A percentile compares a stretch with the other conserved stretches of the same genome.
Conservation (phyloP, 371 early-diverging fungal genomes). For the Lichtheimia ornata region DNA sequence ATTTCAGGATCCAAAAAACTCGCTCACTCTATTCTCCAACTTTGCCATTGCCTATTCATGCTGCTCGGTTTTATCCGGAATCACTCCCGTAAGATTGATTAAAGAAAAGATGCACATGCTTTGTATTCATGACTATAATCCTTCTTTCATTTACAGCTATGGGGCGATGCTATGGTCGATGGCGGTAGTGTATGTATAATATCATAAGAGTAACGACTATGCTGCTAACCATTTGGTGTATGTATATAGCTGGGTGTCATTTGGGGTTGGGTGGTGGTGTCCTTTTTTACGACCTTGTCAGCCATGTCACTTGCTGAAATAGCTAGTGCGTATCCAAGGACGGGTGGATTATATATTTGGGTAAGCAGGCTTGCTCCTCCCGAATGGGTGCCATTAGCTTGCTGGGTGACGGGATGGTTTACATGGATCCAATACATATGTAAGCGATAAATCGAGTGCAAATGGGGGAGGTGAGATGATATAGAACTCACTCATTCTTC, state of each 20-base stretch:
- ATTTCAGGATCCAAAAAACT: constrained; percentile 63
- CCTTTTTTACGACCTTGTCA: constrained; percentile 58
- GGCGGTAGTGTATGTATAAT: constrained; percentile 46
- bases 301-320: constrained; percentile 76
- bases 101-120: background rate
- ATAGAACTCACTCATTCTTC: background rate
- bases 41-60: constrained; percentile 68
- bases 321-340: constrained; percentile 72
- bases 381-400: constrained; percentile 60
- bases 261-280: constrained; percentile 72
- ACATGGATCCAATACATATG: constrained; percentile 44
- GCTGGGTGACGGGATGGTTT: constrained; percentile 67
- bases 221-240: too few relatives aligned
- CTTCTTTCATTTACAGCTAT: constrained; percentile 31
- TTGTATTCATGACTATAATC: background rate
- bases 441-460: constrained; percentile 25
- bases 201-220: too few relatives aligned
- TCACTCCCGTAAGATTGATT: constrained; percentile 47
- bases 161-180: constrained; percentile 57
- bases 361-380: constrained; percentile 53
- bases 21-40: constrained; percentile 62
- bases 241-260: constrained; percentile 54
- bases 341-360: constrained; percentile 76
- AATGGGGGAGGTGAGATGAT: background rate
- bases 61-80: constrained; percentile 61